Conservation (phyloP, 345 rosid genomes). For the Capsella bursapastoris region DNA sequence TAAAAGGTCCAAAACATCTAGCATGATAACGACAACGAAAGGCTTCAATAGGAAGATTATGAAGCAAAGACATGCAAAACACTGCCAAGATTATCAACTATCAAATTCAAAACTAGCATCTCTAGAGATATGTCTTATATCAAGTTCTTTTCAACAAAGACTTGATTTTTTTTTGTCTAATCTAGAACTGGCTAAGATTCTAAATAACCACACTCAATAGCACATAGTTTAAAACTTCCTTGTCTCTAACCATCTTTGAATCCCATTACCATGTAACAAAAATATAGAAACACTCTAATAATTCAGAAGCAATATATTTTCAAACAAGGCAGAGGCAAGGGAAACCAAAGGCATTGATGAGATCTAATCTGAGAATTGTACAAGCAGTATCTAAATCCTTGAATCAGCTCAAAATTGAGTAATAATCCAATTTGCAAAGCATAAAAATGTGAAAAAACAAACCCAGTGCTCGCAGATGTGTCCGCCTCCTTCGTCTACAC, state of each 20-base stretch:
- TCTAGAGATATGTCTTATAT: neutral
- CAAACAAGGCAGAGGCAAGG: neutral
- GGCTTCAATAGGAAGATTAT: neutral
- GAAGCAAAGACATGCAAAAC: neutral
- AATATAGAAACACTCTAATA: neutral
- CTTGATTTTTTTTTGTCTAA: neutral
- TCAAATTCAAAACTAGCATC: neutral
- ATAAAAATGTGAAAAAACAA: conserved; percentile 16
- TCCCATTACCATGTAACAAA: neutral
- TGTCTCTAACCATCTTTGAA: neutral
- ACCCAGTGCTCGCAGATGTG: conserved; percentile 68
- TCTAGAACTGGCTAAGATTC: conserved; percentile 9
- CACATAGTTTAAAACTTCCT: neutral
- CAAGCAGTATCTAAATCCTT: conserved; percentile 5
- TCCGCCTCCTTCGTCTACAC: conserved; percentile 68
- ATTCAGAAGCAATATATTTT: neutral
- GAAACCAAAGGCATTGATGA: no score
- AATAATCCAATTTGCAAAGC: neutral
- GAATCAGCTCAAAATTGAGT: conserved; percentile 8
- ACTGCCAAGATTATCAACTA: neutral
- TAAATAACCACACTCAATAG: neutral
- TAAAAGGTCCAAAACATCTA: neutral
- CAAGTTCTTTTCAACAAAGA: neutral
- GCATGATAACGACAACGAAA: neutral
- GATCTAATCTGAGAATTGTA: conserved; percentile 4